Conservation (phyloP, 2,329 filamentous ascomycete genomes). For the Macrophomina phaseolina region DNA sequence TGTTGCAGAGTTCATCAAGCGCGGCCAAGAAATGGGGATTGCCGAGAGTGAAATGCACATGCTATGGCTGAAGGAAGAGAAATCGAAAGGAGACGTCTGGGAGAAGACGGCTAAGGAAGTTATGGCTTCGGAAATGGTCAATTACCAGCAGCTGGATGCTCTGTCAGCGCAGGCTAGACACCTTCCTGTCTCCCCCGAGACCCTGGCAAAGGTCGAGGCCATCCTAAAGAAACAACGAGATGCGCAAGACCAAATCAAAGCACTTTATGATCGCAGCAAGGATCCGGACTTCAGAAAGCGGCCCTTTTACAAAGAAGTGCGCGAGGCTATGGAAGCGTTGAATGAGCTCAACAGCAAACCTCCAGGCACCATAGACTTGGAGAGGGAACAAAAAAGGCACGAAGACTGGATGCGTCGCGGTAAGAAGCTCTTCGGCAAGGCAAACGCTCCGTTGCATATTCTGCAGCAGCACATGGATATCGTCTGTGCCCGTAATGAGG, state of each 20-base stretch:
- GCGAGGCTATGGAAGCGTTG: conserved; percentile 84
- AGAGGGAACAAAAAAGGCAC: conserved; percentile 91
- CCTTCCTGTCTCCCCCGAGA: conserved; percentile 82
- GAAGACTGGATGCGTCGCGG: conserved; percentile 99
- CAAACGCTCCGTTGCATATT: conserved; percentile 95
- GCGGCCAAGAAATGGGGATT: conserved; percentile 78
- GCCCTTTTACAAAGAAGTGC: conserved; percentile 88
- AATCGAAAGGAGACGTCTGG: conserved; percentile 81
- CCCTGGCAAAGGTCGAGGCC: conserved; percentile 80
- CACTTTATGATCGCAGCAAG: conserved; percentile 78
- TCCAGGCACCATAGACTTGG: conserved; percentile 85
- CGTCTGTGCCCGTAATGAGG: conserved; percentile 84
- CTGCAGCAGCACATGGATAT: conserved; percentile 93
- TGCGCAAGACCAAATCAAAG: conserved; percentile 85
- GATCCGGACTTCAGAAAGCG: conserved; percentile 76
- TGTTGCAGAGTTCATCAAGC: conserved; percentile 77
- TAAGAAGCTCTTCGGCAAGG: conserved; percentile 97
- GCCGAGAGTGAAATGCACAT: conserved; percentile 81
- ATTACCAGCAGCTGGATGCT: conserved; percentile 93
- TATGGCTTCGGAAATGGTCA: conserved; percentile 87
- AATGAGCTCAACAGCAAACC: conserved; percentile 93
- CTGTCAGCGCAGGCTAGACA: conserved; percentile 81
- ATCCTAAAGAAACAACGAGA: conserved; percentile 96
- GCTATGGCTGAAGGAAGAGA: conserved; percentile 75
- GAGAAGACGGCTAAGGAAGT: conserved; percentile 91